Conservation (phyloP, 1,284 basidiomycete genomes). For the Ceratobasidium sp. region DNA sequence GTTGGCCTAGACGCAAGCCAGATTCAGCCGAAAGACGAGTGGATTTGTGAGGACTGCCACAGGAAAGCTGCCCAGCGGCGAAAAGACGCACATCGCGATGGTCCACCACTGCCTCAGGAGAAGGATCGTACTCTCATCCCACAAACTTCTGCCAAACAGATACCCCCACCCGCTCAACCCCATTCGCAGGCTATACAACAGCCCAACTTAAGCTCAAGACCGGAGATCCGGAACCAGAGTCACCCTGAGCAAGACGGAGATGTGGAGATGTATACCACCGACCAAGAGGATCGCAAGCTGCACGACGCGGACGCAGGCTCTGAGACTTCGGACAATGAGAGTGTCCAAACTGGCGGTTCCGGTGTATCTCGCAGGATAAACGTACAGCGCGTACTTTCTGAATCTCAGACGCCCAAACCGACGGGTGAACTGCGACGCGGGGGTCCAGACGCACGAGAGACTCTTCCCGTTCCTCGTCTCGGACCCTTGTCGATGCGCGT, state of each 20-base stretch:
- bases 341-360: background rate
- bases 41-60: conserved; percentile 38
- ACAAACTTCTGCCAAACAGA: background rate
- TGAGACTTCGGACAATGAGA: conserved; percentile 18
- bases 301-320: conserved; percentile 9
- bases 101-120: background rate
- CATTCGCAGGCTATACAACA: background rate
- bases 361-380: conserved; percentile 16
- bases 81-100: conserved; percentile 36
- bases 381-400: conserved; percentile 20
- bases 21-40: conserved; percentile 15
- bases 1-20: conserved; percentile 13
- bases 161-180: background rate
- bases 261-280: conserved; percentile 21
- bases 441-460: background rate
- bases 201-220: background rate
- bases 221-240: conserved; percentile 13
- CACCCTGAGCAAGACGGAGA: conserved; percentile 21
- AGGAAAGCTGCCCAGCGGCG: conserved; percentile 29
- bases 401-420: conserved; percentile 15
- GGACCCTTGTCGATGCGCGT: background rate
- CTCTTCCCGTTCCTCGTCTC: background rate
- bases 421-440: background rate
- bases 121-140: conserved; percentile 3
- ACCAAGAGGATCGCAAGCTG: background rate